phyloP scores from a whole-genome alignment of 2,329 filamentous ascomycete species.

The Cordyceps cateniannulata region DNA sequence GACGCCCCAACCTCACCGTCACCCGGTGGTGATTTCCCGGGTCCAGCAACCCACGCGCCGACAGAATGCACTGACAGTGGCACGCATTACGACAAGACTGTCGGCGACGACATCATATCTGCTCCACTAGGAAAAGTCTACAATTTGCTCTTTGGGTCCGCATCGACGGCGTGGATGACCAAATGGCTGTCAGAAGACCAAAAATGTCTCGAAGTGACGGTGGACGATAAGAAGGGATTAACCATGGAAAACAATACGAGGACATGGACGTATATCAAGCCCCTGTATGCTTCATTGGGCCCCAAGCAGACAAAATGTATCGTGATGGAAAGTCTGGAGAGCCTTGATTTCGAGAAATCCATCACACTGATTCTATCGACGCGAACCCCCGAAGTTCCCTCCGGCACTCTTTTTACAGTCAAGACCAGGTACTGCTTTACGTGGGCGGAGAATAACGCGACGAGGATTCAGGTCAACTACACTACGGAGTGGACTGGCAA shows the following conservation, averaged over 20 bases:
- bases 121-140: constrained; percentile 92
- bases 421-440: constrained; percentile 94
- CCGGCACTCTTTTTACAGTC: constrained; percentile 80
- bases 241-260: constrained; percentile 68
- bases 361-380: constrained; percentile 78
- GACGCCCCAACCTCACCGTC: constrained; percentile 38
- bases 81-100: constrained; percentile 74
- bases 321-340: constrained; percentile 76
- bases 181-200: constrained; percentile 84
- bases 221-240: constrained; percentile 77
- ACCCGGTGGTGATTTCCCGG: constrained; percentile 65
- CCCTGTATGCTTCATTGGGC: constrained; percentile 74
- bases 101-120: constrained; percentile 79
- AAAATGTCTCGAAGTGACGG: constrained; percentile 80
- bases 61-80: constrained; percentile 79
- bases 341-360: constrained; percentile 78
- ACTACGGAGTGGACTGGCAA: constrained; percentile 95
- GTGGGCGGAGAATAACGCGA: constrained; percentile 83
- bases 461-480: constrained; percentile 80
- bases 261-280: constrained; percentile 85
- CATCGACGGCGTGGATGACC: constrained; percentile 72
- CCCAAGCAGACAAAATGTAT: constrained; percentile 94
- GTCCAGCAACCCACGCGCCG: constrained; percentile 70
- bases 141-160: constrained; percentile 76
- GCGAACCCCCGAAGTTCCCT: constrained; percentile 91